Evolutionary conservation across 202 grass and related monocot genomes (phyloP).

Genomic region (Digitaria exilis): DNA sequence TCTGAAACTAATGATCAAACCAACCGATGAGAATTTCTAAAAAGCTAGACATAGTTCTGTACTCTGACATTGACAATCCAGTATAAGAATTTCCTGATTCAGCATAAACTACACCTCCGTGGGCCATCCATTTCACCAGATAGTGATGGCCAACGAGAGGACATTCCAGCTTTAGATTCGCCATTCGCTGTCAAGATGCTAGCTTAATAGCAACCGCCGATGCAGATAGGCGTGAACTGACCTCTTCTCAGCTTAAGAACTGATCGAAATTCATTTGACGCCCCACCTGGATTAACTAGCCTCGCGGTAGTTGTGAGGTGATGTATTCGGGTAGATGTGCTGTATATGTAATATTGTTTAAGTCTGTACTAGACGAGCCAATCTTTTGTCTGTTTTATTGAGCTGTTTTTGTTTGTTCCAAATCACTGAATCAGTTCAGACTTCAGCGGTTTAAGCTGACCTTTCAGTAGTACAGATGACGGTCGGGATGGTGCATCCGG

Average conservation of each 20-base stretch:
- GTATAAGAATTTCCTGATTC: background rate
- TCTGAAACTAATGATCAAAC: background rate
- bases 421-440: background rate
- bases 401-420: slow-evolving; percentile 19
- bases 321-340: background rate
- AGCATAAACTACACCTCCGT: background rate
- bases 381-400: background rate
- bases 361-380: background rate
- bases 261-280: background rate
- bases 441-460: background rate
- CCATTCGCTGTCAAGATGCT: slow-evolving; percentile 15
- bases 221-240: slow-evolving; percentile 6
- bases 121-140: slow-evolving; percentile 35
- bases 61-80: slow-evolving; percentile 18
- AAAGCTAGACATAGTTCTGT: background rate
- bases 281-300: slow-evolving; percentile 28
- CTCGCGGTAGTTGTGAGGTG: slow-evolving; percentile 5
- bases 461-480: slow-evolving; percentile 3
- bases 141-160: slow-evolving; percentile 17
- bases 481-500: background rate
- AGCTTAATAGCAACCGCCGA: slow-evolving; percentile 9
- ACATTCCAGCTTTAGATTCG: slow-evolving; percentile 43
- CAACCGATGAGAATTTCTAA: slow-evolving; percentile 16
- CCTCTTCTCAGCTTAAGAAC: background rate
- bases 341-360: background rate